These are phyloP conservation scores for Didymella pomorum DNA, from an alignment of 2,329 filamentous ascomycete species.

Conservation along the genomic window DNA sequence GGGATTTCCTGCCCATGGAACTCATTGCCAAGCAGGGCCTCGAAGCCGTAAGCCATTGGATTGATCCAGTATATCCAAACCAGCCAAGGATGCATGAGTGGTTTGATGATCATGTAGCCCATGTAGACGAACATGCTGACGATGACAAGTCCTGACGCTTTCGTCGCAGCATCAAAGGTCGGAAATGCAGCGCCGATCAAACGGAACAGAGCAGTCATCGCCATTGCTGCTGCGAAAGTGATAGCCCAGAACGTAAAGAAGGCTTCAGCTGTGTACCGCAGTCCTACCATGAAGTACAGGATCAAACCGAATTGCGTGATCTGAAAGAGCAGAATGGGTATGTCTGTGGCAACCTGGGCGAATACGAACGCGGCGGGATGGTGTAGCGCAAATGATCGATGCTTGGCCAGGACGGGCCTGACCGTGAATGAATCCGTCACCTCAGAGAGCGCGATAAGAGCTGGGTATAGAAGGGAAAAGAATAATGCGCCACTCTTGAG, in stretches of 20 bases:
- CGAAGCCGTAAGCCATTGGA: constrained; percentile 77
- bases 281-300: constrained; percentile 20
- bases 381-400: background rate
- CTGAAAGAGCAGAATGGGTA: background rate
- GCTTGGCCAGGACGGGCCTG: background rate
- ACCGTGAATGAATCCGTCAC: background rate
- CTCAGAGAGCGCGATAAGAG: background rate
- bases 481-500: background rate
- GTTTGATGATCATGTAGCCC: constrained; percentile 61
- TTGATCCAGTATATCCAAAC: constrained; percentile 83
- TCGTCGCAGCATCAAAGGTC: constrained; percentile 64
- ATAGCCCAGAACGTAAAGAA: constrained; percentile 86
- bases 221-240: constrained; percentile 53
- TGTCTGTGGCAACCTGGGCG: background rate
- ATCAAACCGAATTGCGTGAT: background rate
- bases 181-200: constrained; percentile 73
- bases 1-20: background rate
- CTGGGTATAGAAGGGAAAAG: background rate
- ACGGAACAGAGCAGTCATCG: constrained; percentile 83
- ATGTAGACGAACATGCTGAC: constrained; percentile 65
- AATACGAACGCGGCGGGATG: background rate
- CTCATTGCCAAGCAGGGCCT: background rate
- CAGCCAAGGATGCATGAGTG: constrained; percentile 78
- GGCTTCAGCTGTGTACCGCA: constrained; percentile 72
- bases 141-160: constrained; percentile 60